Evolutionary conservation across 2,329 filamentous ascomycete genomes (phyloP).

Genomic region (Diplocarpon rosae): DNA sequence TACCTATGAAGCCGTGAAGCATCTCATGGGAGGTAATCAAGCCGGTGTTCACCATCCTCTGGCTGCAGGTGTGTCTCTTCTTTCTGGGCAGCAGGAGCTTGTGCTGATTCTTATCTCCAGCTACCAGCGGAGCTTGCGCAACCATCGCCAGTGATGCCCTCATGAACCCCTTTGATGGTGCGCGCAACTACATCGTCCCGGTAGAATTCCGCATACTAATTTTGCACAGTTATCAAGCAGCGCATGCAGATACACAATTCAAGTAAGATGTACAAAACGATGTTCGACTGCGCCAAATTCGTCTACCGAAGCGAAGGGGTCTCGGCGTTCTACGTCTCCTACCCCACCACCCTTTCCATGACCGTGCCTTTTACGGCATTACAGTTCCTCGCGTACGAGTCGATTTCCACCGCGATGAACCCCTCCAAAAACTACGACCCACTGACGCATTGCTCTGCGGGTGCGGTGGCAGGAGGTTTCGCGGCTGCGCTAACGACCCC

Average conservation of each 20-base stretch:
- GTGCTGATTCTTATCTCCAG: conserved; percentile 34
- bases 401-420: conserved; percentile 88
- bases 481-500: conserved; percentile 91
- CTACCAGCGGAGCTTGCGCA: conserved; percentile 83
- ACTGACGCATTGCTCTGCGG: conserved; percentile 84
- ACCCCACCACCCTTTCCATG: conserved; percentile 96
- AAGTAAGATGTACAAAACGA: conserved; percentile 71
- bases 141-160: conserved; percentile 96
- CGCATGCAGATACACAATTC: conserved; percentile 98
- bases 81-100: neutral
- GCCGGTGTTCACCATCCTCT: conserved; percentile 81
- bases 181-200: neutral
- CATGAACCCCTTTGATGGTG: conserved; percentile 99
- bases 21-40: conserved; percentile 86
- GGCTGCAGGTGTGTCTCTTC: conserved; percentile 61
- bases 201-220: conserved; percentile 11
- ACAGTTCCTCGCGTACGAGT: conserved; percentile 96
- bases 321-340: conserved; percentile 93
- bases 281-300: conserved; percentile 75
- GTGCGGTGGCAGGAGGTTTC: conserved; percentile 84
- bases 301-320: conserved; percentile 84
- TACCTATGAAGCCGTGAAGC: conserved; percentile 95
- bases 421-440: conserved; percentile 79
- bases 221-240: conserved; percentile 79
- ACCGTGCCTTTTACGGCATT: conserved; percentile 95